A percentile compares a stretch with the other conserved stretches of the same genome.
These are phyloP conservation scores for Diplodia seriata DNA, from an alignment of 2,329 filamentous ascomycete genomes.

Conservation along the genomic window DNA sequence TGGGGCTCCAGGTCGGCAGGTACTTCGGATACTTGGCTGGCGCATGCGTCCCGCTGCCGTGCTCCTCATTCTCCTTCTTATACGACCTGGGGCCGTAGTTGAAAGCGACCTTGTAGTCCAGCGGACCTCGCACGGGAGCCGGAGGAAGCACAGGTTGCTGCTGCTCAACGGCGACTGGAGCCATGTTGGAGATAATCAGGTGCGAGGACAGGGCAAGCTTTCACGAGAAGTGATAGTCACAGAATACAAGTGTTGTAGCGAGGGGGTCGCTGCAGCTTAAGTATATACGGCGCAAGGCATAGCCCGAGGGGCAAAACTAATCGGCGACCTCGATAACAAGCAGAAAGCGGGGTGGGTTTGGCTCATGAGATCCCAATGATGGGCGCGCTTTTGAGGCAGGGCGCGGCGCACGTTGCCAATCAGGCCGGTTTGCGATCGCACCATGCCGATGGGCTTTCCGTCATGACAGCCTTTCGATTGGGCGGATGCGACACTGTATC, in stretches of 20 bases:
- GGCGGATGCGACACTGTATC: conserved; percentile 14
- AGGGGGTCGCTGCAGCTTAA: conserved; percentile 18
- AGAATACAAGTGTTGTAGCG: neutral
- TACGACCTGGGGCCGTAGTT: conserved; percentile 51
- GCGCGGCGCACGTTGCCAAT: conserved; percentile 19
- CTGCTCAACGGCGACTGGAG: conserved; percentile 27
- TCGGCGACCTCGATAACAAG: conserved; percentile 7
- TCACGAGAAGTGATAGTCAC: neutral
- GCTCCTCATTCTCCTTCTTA: conserved; percentile 59
- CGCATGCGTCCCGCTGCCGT: conserved; percentile 60
- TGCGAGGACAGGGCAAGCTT: conserved; percentile 15
- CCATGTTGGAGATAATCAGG: conserved; percentile 13
- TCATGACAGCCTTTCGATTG: conserved; percentile 19
- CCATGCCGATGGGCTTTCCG: conserved; percentile 25
- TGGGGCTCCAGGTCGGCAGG: conserved; percentile 72
- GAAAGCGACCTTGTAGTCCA: conserved; percentile 53
- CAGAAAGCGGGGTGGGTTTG: conserved; percentile 24
- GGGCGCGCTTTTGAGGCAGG: neutral
- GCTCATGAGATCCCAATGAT: conserved; percentile 9
- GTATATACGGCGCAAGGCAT: conserved; percentile 24
- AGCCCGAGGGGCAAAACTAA: neutral
- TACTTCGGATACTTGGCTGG: conserved; percentile 74
- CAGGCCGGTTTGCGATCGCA: conserved; percentile 23
- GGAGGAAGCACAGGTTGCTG: conserved; percentile 13
- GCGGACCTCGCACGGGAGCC: conserved; percentile 31